Conservation (phyloP, 306 rosid genomes). For the Casuarina cunninghamiana region DNA sequence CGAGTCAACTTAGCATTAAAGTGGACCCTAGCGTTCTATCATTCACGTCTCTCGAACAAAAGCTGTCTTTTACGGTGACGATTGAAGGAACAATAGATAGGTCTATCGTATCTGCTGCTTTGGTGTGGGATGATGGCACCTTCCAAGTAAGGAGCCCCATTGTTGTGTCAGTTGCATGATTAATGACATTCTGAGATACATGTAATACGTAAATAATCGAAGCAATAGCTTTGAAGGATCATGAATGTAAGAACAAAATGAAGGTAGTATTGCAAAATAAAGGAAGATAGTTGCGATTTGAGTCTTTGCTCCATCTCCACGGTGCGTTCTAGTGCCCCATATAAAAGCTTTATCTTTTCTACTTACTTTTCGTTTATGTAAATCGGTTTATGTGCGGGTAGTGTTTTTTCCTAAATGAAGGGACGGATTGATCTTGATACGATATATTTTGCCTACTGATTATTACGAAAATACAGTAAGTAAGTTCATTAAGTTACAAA, state of each 20-base stretch:
- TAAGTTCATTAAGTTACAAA: no score
- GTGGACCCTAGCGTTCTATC: slow-evolving; percentile 34
- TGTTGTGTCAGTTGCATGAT: slow-evolving; percentile 7
- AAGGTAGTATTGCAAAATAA: no score
- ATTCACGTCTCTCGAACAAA: slow-evolving; percentile 30
- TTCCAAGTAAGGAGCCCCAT: slow-evolving; percentile 43
- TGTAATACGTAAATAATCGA: not conserved
- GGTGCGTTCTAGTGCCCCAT: not conserved
- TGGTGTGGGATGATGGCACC: slow-evolving; percentile 38
- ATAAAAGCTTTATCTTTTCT: no score
- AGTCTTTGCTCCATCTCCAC: not conserved
- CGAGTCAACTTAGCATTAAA: slow-evolving; percentile 23
- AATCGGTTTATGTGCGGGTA: no score
- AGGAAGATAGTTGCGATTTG: no score
- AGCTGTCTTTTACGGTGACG: slow-evolving; percentile 23
- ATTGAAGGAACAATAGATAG: slow-evolving; percentile 20
- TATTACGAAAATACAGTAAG: no score
- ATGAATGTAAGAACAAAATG: not conserved
- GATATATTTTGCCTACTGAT: no score
- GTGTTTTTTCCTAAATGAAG: no score
- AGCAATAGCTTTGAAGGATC: not conserved
- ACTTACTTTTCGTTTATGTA: no score
- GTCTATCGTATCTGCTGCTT: slow-evolving; percentile 14
- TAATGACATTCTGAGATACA: not conserved
- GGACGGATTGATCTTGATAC: no score